Base-by-base conservation (phyloP, 2,329 filamentous ascomycete genomes). In the Colletotrichum limetticola region DNA sequence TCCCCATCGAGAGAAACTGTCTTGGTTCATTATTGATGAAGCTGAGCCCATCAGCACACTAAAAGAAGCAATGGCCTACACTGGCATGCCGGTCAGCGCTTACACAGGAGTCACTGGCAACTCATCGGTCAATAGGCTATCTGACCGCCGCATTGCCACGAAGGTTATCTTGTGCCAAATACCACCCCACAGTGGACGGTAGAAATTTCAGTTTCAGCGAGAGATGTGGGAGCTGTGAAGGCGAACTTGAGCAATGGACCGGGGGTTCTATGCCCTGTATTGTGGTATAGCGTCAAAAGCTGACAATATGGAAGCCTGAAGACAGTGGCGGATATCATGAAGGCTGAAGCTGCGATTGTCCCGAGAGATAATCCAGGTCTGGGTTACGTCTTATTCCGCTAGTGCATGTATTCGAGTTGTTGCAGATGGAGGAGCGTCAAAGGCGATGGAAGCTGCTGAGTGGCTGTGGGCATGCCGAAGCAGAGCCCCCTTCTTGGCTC, bases 401-500 rank as follows among this genome's bases (percentile, higher is more conserved):
- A 16, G 37, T 42, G 14, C 37, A 16, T 42, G 37, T 16, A 42
- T 42, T 42, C 37, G 5, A 42, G 37, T 16, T 7, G 63, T 53
- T 30, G 62, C n/a, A 46, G 24, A 60, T 16, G 63, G 8, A 55
- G 49, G 57, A 30, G 57, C 24, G 46, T 30, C 12, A 49, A 8
- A 24, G 19, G 68, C 6, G 16, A 35, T 57, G 46, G 56, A 46
- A 56, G 32, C 28, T n/a, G 49, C 9, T 46, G 52, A 58, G 24
- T 58, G 42, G 42, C 4, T n/a, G 42, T n/a, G 53, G 52, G 42
- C 30, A 53, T 32, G 42, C 69, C 30, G 30, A 59, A 30, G 69
- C 56, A 71, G 55, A 69, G 30, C 65, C 64, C 60, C 49, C 69
- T 53, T 72, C 49, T 72, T 68, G 69, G 65, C 69, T 52, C 69